Base-by-base conservation (phyloP, 2,329 filamentous ascomycete species). In the Sporothrix mexicana region DNA sequence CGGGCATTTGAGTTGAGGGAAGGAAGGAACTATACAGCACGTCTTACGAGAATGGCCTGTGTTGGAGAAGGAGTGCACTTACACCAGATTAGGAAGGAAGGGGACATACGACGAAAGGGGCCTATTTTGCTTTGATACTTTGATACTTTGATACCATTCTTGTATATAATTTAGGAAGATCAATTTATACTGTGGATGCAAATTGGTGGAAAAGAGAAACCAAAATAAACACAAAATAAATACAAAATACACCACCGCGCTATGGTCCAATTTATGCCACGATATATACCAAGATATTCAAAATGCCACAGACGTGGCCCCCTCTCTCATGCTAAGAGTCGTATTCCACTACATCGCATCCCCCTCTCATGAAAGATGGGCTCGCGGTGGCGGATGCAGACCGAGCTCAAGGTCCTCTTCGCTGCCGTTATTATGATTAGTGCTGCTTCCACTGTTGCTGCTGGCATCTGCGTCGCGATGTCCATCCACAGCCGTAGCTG, bases 1-100 rank as follows among this genome's bases (percentile, higher is more conserved):
- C 75, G 3, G 76, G 76, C 1, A 7, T 77, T 0, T 76, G 51
- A 41, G 6, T 59, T n/a, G n/a, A 20, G 51, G 51, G 51, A 12
- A 55, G 20, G 51, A 55, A 20, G 9, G 51, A 23, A n/a, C n/a
- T n/a, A n/a, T 17, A 23, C 13, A 53, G 5, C 8, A 15, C 9
- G 30, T 9, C 10, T 51, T 51, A n/a, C 6, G 8, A 8, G 49
- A 51, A n/a, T 51, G 15, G 47, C 3, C 47, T 3, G 12, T 49
- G 43, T 49, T 13, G 7, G 25, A 15, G 47, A 17, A 51, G 2
- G n/a, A 2, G n/a, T 51, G n/a, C 49, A 41, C 57, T 8, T 61
- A 36, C 17, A 17, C 12, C 25, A 15, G 15, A 59, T 4, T 1
- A 15, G 25, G 23, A 59, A 59, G 25, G 55, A 53, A 20, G 51